Conservation (phyloP, 2,329 filamentous ascomycete genomes). For the Aspergillus bombycis region DNA sequence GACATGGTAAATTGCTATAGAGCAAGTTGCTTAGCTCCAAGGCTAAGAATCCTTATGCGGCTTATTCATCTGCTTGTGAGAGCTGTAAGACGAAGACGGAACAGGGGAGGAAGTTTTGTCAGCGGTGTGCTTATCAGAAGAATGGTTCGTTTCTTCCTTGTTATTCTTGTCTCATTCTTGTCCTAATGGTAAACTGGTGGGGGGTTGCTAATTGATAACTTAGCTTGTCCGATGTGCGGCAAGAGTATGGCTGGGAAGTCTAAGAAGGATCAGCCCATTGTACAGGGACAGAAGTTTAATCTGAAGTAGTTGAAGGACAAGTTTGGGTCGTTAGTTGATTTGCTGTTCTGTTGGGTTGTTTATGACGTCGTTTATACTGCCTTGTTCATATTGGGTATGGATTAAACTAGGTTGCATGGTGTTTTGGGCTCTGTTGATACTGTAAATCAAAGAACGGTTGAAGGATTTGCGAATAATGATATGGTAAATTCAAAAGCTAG, state of each 20-base stretch:
- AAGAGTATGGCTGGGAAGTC: slow-evolving; percentile 55
- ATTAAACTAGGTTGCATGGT: slow-evolving; percentile 13
- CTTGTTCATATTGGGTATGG: not conserved
- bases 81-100: slow-evolving; percentile 67
- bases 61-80: slow-evolving; percentile 64
- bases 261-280: slow-evolving; percentile 52
- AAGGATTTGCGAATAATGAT: slow-evolving; percentile 8
- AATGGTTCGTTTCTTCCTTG: slow-evolving; percentile 49
- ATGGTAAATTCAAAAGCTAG: slow-evolving; percentile 33
- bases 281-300: slow-evolving; percentile 66
- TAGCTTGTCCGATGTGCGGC: slow-evolving; percentile 67
- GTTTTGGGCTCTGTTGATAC: slow-evolving; percentile 8
- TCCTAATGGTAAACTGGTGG: not conserved
- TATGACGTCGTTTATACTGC: not conserved
- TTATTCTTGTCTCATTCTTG: too few relatives aligned
- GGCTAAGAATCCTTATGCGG: slow-evolving; percentile 68
- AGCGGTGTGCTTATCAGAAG: slow-evolving; percentile 65
- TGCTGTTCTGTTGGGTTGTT: slow-evolving; percentile 6
- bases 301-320: slow-evolving; percentile 53
- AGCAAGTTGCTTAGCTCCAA: slow-evolving; percentile 67
- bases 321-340: not conserved
- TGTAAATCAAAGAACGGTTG: slow-evolving; percentile 3
- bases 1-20: slow-evolving; percentile 37
- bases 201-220: not conserved
- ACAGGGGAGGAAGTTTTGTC: slow-evolving; percentile 63